phyloP scores from a whole-genome alignment of 192 early-diverging fungal species.

The Mortierella alpina region DNA sequence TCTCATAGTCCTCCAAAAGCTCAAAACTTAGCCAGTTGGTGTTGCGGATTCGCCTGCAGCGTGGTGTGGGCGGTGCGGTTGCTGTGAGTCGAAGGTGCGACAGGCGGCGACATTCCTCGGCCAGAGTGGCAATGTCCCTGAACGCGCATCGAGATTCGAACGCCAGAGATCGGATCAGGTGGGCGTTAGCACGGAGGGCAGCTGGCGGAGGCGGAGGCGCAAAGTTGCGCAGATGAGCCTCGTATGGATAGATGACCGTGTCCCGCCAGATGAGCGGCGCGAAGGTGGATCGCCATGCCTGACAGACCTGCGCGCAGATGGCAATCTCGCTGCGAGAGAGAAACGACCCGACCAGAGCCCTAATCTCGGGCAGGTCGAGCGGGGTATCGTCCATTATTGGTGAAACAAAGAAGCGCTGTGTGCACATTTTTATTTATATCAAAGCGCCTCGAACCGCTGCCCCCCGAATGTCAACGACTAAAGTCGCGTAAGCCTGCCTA shows the following conservation, averaged over 20 bases:
- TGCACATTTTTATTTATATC: too few relatives aligned
- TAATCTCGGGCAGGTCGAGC: conserved; percentile 27
- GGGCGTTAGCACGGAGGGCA: conserved; percentile 1
- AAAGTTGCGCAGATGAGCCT: background rate
- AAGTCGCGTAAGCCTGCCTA: too few relatives aligned
- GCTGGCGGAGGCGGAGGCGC: background rate
- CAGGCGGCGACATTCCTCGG: background rate
- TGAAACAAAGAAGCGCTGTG: too few relatives aligned
- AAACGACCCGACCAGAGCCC: conserved; percentile 12
- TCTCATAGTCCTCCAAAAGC: background rate
- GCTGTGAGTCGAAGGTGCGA: conserved; percentile 1
- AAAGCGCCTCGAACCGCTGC: too few relatives aligned
- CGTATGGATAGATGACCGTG: background rate
- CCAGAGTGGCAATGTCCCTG: background rate
- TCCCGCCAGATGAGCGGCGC: conserved; percentile 24
- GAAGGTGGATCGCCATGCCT: conserved; percentile 22
- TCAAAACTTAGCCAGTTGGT: background rate
- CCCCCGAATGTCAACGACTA: too few relatives aligned
- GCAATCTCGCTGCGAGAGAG: conserved; percentile 11
- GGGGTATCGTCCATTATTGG: background rate
- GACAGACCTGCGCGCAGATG: conserved; percentile 5
- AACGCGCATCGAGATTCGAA: background rate
- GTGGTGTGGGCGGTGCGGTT: background rate
- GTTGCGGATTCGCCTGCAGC: background rate
- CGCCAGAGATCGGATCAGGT: conserved; percentile 2